Percentiles rank a stretch among this genome's conserved stretches.
These are phyloP conservation scores for Rhizoclosmatium globosum DNA, from an alignment of 192 early-diverging fungal species.

Conservation along the genomic window DNA sequence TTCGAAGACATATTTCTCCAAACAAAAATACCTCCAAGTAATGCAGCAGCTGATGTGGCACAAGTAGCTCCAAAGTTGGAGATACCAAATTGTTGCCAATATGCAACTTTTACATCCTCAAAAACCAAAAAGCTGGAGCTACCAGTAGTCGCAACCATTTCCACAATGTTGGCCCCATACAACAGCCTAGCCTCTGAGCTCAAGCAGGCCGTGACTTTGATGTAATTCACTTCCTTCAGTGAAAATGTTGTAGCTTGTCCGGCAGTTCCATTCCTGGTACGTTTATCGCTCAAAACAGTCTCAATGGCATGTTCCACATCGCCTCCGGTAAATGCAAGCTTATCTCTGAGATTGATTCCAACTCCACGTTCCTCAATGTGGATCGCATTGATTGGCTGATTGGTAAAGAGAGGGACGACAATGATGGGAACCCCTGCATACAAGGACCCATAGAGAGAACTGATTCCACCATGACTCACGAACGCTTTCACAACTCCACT, in stretches of 20 bases:
- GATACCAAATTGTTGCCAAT: neutral
- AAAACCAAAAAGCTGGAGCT: neutral
- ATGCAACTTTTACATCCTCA: neutral
- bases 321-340: neutral
- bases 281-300: neutral
- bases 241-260: neutral
- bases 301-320: neutral
- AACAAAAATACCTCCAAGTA: too few relatives aligned
- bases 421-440: slow-evolving; percentile 1
- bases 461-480: slow-evolving; percentile 18
- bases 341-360: slow-evolving; percentile 12
- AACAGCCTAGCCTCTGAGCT: slow-evolving; percentile 3
- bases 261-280: neutral
- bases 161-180: neutral
- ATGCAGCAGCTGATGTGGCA: too few relatives aligned
- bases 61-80: too few relatives aligned
- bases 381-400: neutral
- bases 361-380: neutral
- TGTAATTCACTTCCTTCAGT: neutral
- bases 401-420: slow-evolving; percentile 19
- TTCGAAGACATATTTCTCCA: too few relatives aligned
- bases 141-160: slow-evolving; percentile 5
- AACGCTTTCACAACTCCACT: neutral
- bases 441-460: neutral
- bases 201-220: slow-evolving; percentile 1